These are phyloP conservation scores for Plasmopara viticola DNA, from an alignment of 352 stramenopile genomes.

Conservation along the genomic window DNA sequence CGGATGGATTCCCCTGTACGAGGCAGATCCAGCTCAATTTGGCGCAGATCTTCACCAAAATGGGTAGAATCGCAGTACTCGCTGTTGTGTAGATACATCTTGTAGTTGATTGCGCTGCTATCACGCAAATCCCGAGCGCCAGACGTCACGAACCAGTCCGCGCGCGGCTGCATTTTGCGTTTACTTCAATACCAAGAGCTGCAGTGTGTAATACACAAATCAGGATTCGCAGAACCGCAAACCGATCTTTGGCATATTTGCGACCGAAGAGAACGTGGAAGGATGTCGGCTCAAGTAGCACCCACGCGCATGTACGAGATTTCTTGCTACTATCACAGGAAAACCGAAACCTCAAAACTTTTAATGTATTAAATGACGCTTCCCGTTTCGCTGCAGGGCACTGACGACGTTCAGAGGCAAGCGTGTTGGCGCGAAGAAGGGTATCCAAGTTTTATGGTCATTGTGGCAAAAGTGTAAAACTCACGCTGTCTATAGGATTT, in stretches of 20 bases:
- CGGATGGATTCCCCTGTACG: slow-evolving; percentile 48
- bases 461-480: background rate
- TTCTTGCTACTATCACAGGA: background rate
- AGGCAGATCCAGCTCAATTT: slow-evolving; percentile 68
- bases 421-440: slow-evolving; percentile 80
- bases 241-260: slow-evolving; percentile 17
- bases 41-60: slow-evolving; percentile 50
- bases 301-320: slow-evolving; percentile 73
- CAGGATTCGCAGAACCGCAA: slow-evolving; percentile 10
- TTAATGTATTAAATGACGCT: slow-evolving; percentile 5
- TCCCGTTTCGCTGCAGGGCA: slow-evolving; percentile 37
- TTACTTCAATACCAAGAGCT: background rate
- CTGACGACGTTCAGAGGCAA: slow-evolving; percentile 83
- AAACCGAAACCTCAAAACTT: background rate
- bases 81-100: slow-evolving; percentile 35
- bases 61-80: slow-evolving; percentile 16
- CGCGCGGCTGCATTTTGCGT: slow-evolving; percentile 1
- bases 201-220: slow-evolving; percentile 1
- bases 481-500: slow-evolving; percentile 39
- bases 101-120: slow-evolving; percentile 33
- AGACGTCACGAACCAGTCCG: slow-evolving; percentile 45
- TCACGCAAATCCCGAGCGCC: slow-evolving; percentile 29
- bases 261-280: slow-evolving; percentile 1
- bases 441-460: slow-evolving; percentile 18
- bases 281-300: slow-evolving; percentile 50